Conservation (phyloP, 2,329 filamentous ascomycete genomes). For the Ramularia endophylla region DNA sequence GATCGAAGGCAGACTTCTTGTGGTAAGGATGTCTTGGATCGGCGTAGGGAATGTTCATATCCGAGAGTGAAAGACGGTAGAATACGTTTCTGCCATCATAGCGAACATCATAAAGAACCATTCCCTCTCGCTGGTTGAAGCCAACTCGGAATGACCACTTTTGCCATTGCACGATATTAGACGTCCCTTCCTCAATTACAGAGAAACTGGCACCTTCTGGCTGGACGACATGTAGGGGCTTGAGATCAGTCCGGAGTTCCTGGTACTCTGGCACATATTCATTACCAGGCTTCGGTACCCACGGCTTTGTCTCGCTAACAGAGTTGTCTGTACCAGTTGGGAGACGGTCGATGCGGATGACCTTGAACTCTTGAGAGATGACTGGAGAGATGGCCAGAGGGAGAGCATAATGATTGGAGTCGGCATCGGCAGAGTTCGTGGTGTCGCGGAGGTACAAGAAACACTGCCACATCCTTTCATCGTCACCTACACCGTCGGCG, state of each 20-base stretch:
- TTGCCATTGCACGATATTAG: constrained; percentile 53
- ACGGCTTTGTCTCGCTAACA: constrained; percentile 50
- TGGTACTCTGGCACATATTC: constrained; percentile 60
- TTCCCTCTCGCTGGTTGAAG: constrained; percentile 59
- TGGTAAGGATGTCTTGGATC: constrained; percentile 63
- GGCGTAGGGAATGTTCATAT: constrained; percentile 60
- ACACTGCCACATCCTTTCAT: constrained; percentile 47
- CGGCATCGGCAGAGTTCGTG: constrained; percentile 51
- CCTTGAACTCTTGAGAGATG: constrained; percentile 56
- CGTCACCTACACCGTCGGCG: constrained; percentile 44
- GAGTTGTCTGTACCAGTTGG: constrained; percentile 61
- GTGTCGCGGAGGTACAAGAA: constrained; percentile 63
- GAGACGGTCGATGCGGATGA: constrained; percentile 63
- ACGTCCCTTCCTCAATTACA: constrained; percentile 46
- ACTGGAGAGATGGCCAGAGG: constrained; percentile 64
- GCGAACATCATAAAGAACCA: constrained; percentile 60
- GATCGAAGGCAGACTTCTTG: constrained; percentile 65
- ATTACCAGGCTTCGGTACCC: constrained; percentile 53
- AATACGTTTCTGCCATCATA: constrained; percentile 53
- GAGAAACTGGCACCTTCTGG: constrained; percentile 63
- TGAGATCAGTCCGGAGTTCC: constrained; percentile 42
- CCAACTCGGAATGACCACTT: constrained; percentile 59
- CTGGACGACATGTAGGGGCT: constrained; percentile 68
- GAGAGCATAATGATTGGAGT: constrained; percentile 64
- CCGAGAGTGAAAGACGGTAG: constrained; percentile 59